Evolutionary conservation across 768 basidiomycete species (phyloP).

Genomic region (Chalciporus pseudorubinellus): DNA sequence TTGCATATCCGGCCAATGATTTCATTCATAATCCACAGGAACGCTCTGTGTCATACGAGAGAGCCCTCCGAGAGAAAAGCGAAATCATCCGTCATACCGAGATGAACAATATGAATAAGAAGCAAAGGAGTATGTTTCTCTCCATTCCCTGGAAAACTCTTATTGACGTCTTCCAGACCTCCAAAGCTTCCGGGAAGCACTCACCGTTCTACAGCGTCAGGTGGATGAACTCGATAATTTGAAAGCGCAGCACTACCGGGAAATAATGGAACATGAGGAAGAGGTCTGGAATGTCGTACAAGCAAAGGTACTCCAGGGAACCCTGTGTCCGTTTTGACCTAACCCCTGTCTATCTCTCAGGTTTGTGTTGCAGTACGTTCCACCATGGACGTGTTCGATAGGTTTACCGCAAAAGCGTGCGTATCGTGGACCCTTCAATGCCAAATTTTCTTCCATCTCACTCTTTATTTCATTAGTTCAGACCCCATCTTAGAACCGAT

Average conservation of each 20-base stretch:
- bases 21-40: constrained; percentile 48
- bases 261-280: constrained; percentile 90
- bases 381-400: constrained; percentile 89
- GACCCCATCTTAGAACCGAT: constrained; percentile 91
- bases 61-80: constrained; percentile 77
- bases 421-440: constrained; percentile 26
- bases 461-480: constrained; percentile 44
- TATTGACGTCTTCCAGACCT: constrained; percentile 55
- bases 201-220: constrained; percentile 77
- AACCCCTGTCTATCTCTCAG: constrained; percentile 35
- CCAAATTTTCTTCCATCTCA: constrained; percentile 11
- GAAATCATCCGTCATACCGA: constrained; percentile 83
- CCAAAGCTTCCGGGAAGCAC: constrained; percentile 82
- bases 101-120: constrained; percentile 77
- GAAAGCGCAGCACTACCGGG: constrained; percentile 81
- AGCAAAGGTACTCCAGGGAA: constrained; percentile 56
- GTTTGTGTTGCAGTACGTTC: constrained; percentile 82
- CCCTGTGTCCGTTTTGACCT: constrained; percentile 4
- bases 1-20: neutral
- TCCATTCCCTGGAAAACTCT: constrained; percentile 4
- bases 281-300: constrained; percentile 94
- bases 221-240: constrained; percentile 89
- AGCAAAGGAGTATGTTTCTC: constrained; percentile 70
- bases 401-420: constrained; percentile 82
- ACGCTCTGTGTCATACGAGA: constrained; percentile 82